Base-by-base conservation (phyloP, 805 yeast species). In the Metschnikowia peoriensis region DNA sequence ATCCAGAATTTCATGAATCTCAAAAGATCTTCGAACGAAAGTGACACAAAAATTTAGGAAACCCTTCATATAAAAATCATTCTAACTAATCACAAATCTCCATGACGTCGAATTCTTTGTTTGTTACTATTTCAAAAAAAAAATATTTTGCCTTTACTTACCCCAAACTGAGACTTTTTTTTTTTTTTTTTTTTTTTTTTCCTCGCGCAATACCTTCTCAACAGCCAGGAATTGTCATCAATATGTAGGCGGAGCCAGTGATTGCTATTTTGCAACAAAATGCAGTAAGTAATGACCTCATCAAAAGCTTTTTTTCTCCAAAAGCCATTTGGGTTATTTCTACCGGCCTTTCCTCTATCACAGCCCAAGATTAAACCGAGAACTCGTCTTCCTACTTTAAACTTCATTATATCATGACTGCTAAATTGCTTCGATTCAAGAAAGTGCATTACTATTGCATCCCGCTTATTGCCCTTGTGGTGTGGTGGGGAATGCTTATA, bases 401-500 rank as follows among this genome's bases (percentile, higher is more conserved):
- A 14, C 2, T 28, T 10, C 27, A 15, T 4, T 12, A 15, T 22
- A 28, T 16, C 28, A 57, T 58, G 61, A 44, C 58, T 6, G 42
- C 55, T 10, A 46, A 40, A 17, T 37, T 51, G 2, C 53, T 64
- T 32, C 49, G 65, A 28, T 75, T 73, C 60, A 62, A 85, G 67
- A 66, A 81, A 71, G 56, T 73, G 54, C 71, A 82, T 71, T 71
- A 76, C 69, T 70, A 80, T 67, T 60, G 81, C 34, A 70, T 91
- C 38, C 97, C 97, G 3, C 68, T 90, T 41, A 62, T 84, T 2
- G 80, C 89, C 1, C 70, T 82, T 48, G 67, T 84, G 1, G 85
- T 84, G 14, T 92, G 97, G 97, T 88, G 91, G 83, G 96, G 88
- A 4, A 89, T 90, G 97, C 79, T 92, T 10, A 84, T 86, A 5